These are phyloP conservation scores for Stromatinia cepivora DNA, from an alignment of 2,329 filamentous ascomycete genomes.

Conservation along the genomic window DNA sequence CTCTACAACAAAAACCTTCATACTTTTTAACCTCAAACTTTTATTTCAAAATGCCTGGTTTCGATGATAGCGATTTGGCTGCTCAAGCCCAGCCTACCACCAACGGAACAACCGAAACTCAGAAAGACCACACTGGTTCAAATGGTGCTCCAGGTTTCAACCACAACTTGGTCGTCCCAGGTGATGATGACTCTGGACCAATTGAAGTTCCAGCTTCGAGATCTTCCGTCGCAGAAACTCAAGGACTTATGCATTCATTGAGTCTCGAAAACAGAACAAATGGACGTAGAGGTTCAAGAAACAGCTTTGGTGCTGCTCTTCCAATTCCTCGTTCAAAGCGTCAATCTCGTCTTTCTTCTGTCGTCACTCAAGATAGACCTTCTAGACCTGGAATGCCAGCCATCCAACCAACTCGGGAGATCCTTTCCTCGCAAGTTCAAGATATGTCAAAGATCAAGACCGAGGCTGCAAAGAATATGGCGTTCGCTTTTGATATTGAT, in stretches of 20 bases:
- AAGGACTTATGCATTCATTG: conserved; percentile 71
- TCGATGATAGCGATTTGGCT: conserved; percentile 57
- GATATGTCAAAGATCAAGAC: conserved; percentile 67
- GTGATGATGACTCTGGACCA: conserved; percentile 38
- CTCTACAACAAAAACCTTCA: not conserved
- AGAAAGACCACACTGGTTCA: conserved; percentile 33
- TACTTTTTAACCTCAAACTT: not conserved
- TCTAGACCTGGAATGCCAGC: conserved; percentile 57
- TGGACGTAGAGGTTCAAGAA: conserved; percentile 67
- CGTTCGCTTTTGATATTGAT: conserved; percentile 77
- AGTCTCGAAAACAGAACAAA: conserved; percentile 57
- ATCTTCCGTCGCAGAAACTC: conserved; percentile 66
- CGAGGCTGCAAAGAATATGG: conserved; percentile 52
- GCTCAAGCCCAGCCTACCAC: conserved; percentile 40
- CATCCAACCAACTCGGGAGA: conserved; percentile 63
- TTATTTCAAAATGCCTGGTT: conserved; percentile 55
- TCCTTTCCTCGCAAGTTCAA: conserved; percentile 70
- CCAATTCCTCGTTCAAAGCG: conserved; percentile 72
- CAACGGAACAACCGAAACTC: conserved; percentile 26
- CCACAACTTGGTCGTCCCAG: conserved; percentile 20
- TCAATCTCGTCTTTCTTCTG: conserved; percentile 65
- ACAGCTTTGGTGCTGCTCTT: conserved; percentile 72
- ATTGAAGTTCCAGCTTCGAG: conserved; percentile 70
- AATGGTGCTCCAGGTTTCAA: conserved; percentile 22
- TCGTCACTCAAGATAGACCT: conserved; percentile 51